A percentile compares a stretch with the other conserved stretches of the same genome.
These are phyloP conservation scores for Huntiella bhutanensis DNA, from an alignment of 2,329 filamentous ascomycete genomes.

Conservation along the genomic window DNA sequence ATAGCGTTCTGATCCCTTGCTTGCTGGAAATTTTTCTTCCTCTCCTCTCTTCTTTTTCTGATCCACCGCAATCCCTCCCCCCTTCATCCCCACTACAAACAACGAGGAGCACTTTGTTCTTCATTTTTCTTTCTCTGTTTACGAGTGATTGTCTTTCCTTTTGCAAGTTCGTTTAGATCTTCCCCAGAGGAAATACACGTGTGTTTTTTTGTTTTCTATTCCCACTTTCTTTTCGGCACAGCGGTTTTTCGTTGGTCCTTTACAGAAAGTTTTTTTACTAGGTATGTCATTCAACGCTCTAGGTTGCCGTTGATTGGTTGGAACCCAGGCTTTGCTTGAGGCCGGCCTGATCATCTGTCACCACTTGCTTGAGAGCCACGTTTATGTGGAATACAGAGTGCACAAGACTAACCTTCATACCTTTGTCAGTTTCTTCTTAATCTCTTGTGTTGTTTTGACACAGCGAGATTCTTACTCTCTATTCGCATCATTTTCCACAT, in stretches of 20 bases:
- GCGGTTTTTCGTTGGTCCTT: conserved; percentile 9
- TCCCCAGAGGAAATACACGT: conserved; percentile 24
- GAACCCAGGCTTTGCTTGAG: too few species aligned
- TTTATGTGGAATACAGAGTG: too few species aligned
- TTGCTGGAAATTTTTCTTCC: conserved; percentile 16
- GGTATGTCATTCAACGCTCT: not conserved
- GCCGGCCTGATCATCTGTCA: too few species aligned
- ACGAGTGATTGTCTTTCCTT: conserved; percentile 12
- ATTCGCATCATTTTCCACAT: conserved; percentile 12
- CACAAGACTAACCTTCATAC: not conserved
- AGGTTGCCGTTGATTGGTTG: too few species aligned
- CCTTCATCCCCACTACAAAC: conserved; percentile 18
- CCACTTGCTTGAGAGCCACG: too few species aligned
- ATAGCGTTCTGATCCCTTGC: not conserved
- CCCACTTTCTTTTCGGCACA: conserved; percentile 14
- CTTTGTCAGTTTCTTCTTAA: not conserved
- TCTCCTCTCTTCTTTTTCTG: conserved; percentile 11
- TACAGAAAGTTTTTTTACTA: conserved; percentile 4
- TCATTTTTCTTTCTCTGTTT: conserved; percentile 9
- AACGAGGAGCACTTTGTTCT: conserved; percentile 11
- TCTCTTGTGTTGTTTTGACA: conserved; percentile 4
- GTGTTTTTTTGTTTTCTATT: conserved; percentile 21
- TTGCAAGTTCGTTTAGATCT: conserved; percentile 21
- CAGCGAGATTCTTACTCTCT: conserved; percentile 5
- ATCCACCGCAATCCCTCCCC: conserved; percentile 11